Evolutionary conservation across 1,139 yeast species (phyloP).

Genomic region (Yamadazyma siamensis): DNA sequence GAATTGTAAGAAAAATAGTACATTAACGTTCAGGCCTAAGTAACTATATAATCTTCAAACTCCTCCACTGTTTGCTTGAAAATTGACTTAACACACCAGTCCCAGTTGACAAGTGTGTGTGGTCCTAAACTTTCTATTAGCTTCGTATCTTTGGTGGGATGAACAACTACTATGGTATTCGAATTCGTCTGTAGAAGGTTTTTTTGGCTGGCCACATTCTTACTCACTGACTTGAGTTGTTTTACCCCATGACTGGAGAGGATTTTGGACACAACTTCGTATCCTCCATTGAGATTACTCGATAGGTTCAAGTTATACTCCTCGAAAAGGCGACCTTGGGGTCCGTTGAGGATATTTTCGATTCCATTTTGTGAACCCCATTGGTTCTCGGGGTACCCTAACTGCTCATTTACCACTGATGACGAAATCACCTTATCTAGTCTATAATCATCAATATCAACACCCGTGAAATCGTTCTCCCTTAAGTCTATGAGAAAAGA

Average conservation of each 20-base stretch:
- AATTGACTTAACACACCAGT: slow-evolving; percentile 62
- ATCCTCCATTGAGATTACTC: slow-evolving; percentile 65
- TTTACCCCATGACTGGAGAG: slow-evolving; percentile 63
- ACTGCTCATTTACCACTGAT: slow-evolving; percentile 29
- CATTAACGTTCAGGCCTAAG: slow-evolving; percentile 1
- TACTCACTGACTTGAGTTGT: slow-evolving; percentile 23
- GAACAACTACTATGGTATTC: slow-evolving; percentile 29
- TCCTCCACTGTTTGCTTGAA: slow-evolving; percentile 43
- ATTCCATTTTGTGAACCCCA: slow-evolving; percentile 9
- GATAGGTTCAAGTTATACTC: slow-evolving; percentile 55
- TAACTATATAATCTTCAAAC: slow-evolving; percentile 18
- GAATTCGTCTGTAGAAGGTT: slow-evolving; percentile 12
- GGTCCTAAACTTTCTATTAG: slow-evolving; percentile 37
- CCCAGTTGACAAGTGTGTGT: slow-evolving; percentile 55
- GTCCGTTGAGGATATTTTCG: slow-evolving; percentile 7
- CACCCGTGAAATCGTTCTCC: slow-evolving; percentile 20
- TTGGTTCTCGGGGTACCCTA: slow-evolving; percentile 22
- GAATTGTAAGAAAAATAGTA: background rate
- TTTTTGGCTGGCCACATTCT: slow-evolving; percentile 7
- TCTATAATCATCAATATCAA: slow-evolving; percentile 29
- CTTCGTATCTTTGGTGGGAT: slow-evolving; percentile 43
- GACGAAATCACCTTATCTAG: slow-evolving; percentile 31
- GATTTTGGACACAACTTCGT: slow-evolving; percentile 56
- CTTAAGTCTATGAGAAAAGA: slow-evolving; percentile 43
- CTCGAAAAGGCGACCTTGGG: slow-evolving; percentile 39